Evolutionary conservation across 1,139 yeast species (phyloP), one percentile per base, ranked within the genome.

Genomic region (Geotrichum phurueaensis): DNA sequence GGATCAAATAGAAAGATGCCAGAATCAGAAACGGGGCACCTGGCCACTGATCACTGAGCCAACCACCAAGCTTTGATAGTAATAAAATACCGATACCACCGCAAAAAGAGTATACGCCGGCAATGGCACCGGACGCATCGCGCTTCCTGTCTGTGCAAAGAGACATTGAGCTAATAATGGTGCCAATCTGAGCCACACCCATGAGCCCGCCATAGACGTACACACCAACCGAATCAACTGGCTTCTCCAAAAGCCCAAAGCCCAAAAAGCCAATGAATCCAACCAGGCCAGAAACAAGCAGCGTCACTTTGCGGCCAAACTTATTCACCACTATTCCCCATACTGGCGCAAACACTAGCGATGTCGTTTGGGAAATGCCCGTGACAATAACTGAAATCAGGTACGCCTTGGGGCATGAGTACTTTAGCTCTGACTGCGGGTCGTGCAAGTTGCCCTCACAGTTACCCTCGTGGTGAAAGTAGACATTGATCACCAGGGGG

Each of bases 11-110:
- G 67, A 84, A 79, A 3, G 73, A 25, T 0, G 83, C 84, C 65
- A 85, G 73, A 12, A 85, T 71, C 53, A 82, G 70, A 65, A 86
- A 86, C 2, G 91, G 89, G 0, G 83, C 81, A 55, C 83, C 80
- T 22, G 79, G 74, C 83, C 85, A 83, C 49, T 65, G 61, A 68
- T 85, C 90, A 49, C 87, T 82, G 67, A 84, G 75, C 49, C 73
- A 68, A 1, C 91, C 91, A 4, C 92, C 92, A 15, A 84, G 56
- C 66, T 82, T 81, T 50, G 85, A 80, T 27, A 86, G 75, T 1
- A 84, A 60, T 61, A 87, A 72, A 29, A 86, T 85, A 1, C 94
- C 94, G n/a, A 84, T 59, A 0, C 89, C 90, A 9, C 91, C 91
- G 66, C 81, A 76, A 60, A 87, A 79, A 20, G 86, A 81, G 69